A percentile compares a stretch with the other conserved stretches of the same genome.
These are phyloP conservation scores for Sarocladium brachiariae DNA, from an alignment of 2,329 filamentous ascomycete genomes.

Conservation along the genomic window DNA sequence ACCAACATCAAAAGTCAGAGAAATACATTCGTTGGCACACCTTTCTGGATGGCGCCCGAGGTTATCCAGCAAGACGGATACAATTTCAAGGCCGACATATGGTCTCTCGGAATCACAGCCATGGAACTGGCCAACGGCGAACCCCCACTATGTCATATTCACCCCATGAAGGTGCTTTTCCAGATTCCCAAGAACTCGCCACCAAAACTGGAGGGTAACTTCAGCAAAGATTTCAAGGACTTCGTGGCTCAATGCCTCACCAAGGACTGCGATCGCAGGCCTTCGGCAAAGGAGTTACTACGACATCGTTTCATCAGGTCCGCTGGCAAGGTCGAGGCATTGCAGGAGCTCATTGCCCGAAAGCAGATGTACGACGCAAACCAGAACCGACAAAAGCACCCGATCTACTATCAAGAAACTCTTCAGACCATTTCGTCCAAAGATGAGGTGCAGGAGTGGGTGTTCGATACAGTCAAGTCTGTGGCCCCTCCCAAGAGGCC, in stretches of 20 bases:
- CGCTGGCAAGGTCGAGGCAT: conserved; percentile 78
- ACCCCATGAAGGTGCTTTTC: conserved; percentile 92
- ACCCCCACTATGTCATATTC: conserved; percentile 76
- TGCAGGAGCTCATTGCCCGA: conserved; percentile 81
- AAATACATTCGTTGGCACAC: conserved; percentile 95
- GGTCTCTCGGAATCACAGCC: conserved; percentile 86
- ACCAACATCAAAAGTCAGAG: conserved; percentile 97
- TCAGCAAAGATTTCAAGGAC: conserved; percentile 87
- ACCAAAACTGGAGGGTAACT: conserved; percentile 76
- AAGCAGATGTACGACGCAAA: conserved; percentile 77
- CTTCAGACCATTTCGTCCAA: conserved; percentile 62
- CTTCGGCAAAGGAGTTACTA: conserved; percentile 79
- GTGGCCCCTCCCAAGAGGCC: conserved; percentile 48
- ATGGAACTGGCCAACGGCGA: conserved; percentile 86
- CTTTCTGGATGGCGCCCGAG: conserved; percentile 95
- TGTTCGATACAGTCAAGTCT: conserved; percentile 89
- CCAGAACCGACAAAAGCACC: conserved; percentile 59
- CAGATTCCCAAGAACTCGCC: conserved; percentile 84
- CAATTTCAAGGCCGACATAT: conserved; percentile 89
- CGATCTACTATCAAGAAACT: conserved; percentile 91
- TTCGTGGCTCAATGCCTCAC: conserved; percentile 86
- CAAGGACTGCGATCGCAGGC: conserved; percentile 81
- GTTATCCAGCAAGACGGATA: conserved; percentile 81
- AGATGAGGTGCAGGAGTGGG: conserved; percentile 78
- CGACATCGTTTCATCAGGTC: conserved; percentile 82